Evolutionary conservation across 306 rosid species (phyloP), one percentile per base, ranked within the genome.

Genomic region (Myrica gale): DNA sequence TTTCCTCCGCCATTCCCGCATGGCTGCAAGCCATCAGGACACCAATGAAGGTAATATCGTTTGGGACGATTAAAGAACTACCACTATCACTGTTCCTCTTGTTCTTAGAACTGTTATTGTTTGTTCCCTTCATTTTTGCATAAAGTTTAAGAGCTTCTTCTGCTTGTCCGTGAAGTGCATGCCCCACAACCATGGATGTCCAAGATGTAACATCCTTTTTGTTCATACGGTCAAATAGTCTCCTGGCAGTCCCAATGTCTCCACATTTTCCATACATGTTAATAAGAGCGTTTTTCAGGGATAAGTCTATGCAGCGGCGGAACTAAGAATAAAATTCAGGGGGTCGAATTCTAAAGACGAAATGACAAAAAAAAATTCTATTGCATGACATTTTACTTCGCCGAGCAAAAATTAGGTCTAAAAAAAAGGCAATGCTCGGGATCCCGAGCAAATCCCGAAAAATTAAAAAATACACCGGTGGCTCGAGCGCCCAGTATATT

Each of bases 21-120:
- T 90, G 92, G 79, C 95, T 90, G 73, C 95, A 90, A 41, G 95
- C 91, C 90, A 88, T 90, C 71, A 88, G 75, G 56, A 88, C 92
- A 78, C 95, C 95, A 15, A 88, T 60, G 79, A 86, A 90, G 1
- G 89, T 90, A 47, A 90, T 87, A 43, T 84, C 89, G 26, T 88
- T 86, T 0, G 90, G 88, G 4, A 58, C 79, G 15, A 82, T 7
- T 26, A 37, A 26, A 67, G 37, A 46, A 26, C 53, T 20, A 21
- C 81, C 69, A 13, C 76, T 50, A 51, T 47, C 74, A 23, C 5
- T n/a, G 8, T 50, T 69, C 60, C 66, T 68, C 81, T 23, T 73
- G 41, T 42, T 72, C 43, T 72, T 65, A 54, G 12, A 46, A 6
- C 69, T 20, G 52, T 3, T 21, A 46, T 76, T 16, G 21, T 76